phyloP scores from a whole-genome alignment of 257 asterid genomes.

The Agastache rugosa region DNA sequence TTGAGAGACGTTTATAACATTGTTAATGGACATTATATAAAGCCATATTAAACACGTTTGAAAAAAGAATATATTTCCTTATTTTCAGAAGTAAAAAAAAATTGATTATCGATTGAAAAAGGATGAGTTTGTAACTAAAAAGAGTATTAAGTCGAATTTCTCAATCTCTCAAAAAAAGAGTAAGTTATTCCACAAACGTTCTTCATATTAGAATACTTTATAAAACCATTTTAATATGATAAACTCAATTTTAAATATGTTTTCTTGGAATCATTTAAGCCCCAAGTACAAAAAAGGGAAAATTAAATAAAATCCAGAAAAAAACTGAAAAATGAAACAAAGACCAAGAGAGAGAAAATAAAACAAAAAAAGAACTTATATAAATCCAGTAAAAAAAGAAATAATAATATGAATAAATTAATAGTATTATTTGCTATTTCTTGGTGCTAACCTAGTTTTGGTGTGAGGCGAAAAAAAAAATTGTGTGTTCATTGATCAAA shows the following conservation, averaged over 20 bases:
- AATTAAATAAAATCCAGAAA: background rate
- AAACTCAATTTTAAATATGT: background rate
- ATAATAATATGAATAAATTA: background rate
- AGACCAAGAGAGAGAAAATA: background rate
- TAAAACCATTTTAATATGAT: background rate
- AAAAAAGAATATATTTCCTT: too few relatives aligned
- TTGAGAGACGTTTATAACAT: too few relatives aligned
- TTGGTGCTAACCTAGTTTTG: conserved; percentile 6
- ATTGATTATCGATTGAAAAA: too few relatives aligned
- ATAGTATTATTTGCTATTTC: conserved; percentile 15
- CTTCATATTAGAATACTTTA: background rate
- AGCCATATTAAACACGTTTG: too few relatives aligned
- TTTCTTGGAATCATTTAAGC: background rate
- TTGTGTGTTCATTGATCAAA: conserved; percentile 40
- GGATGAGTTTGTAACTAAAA: background rate
- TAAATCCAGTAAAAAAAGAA: background rate
- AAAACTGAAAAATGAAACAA: background rate
- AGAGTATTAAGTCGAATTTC: background rate
- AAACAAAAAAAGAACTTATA: background rate
- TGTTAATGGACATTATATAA: too few relatives aligned
- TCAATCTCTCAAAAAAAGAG: too few relatives aligned
- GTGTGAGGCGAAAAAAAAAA: conserved; percentile 12
- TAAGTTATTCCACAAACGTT: background rate
- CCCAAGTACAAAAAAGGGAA: background rate
- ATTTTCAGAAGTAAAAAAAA: too few relatives aligned